Conservation (phyloP, 805 yeast species). For the Wickerhamiella vanderwaltii region DNA sequence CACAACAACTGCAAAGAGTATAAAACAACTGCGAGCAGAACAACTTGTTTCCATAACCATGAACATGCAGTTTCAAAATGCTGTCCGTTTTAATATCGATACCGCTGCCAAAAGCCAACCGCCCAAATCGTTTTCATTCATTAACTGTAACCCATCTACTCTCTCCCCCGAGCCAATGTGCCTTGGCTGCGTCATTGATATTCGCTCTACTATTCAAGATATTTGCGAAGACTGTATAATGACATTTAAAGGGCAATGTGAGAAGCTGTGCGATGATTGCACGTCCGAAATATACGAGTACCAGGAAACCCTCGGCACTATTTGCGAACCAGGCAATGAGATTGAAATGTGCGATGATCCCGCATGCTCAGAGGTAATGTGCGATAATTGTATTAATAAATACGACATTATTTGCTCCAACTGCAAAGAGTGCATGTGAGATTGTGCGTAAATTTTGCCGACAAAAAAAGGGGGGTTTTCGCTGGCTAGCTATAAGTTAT, state of each 20-base stretch:
- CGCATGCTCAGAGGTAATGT: neutral
- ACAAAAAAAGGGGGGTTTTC: neutral
- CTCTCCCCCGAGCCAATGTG: too few species aligned
- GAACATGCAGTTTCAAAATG: too few species aligned
- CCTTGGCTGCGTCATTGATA: neutral
- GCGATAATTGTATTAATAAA: neutral
- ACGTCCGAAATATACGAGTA: too few species aligned
- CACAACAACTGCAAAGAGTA: too few species aligned
- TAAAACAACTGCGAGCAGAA: too few species aligned
- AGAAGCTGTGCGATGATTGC: conserved; percentile 4
- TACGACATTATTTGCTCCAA: neutral
- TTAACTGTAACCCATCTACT: too few species aligned
- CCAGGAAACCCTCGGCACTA: neutral
- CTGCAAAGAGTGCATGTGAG: conserved; percentile 4
- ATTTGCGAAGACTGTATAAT: neutral
- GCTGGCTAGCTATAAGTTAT: neutral
- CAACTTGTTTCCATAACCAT: too few species aligned
- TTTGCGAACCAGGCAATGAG: neutral
- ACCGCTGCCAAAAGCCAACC: too few species aligned
- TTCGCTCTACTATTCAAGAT: neutral
- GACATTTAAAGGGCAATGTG: neutral
- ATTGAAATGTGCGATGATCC: neutral
- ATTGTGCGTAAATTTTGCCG: neutral
- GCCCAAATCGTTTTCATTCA: too few species aligned
- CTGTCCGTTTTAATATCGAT: too few species aligned